Base-by-base conservation (phyloP, 1,284 basidiomycete species). In the Entoloma clypeatum region DNA sequence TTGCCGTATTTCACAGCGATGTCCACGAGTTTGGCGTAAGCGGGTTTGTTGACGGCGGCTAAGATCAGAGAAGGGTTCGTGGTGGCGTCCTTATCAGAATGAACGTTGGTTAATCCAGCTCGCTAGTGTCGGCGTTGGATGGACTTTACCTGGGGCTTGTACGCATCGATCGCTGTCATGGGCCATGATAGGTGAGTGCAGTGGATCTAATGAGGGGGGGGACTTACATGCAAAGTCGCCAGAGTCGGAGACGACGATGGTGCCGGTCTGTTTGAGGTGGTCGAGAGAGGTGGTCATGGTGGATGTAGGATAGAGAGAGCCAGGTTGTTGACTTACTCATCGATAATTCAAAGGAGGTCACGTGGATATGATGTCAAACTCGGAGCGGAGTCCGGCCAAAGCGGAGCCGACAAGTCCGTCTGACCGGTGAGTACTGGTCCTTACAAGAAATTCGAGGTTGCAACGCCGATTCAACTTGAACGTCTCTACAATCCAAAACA, bases 1-100 rank as follows among this genome's bases (percentile, higher is more conserved):
- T 95, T 95, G 56, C 76, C 95, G 68, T 80, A 83, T 51, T 78
- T 64, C 59, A 97, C 74, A 48, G 95, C 94, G 33, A 69, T 72
- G 59, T 95, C 81, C 59, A 99, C 89, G 56, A 98, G 69, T 45
- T 76, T 81, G 48, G 81, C 73, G 67, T 99, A 99, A 31, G 76
- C 81, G 28, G 87, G 70, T 70, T 98, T 90, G 74, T 88, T 88
- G 56, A 93, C 86, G 33, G 95, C 96, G 19, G 92, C 92, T 53
- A 99, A 77, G 68, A 95, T 90, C 62, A 91, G 68, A 36, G 89
- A 92, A 21, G 93, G 93, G 74, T 97, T 97, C 54, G 93, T 97
- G 40, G 93, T 97, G 13, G 93, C 92, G 69, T 89, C 86, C 80
- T 88, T n/a, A n/a, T n/a, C n/a, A 46, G 54, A 28, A 23, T 28